Base-by-base conservation (phyloP, 2,329 filamentous ascomycete genomes). In the Exophiala oligosperma region DNA sequence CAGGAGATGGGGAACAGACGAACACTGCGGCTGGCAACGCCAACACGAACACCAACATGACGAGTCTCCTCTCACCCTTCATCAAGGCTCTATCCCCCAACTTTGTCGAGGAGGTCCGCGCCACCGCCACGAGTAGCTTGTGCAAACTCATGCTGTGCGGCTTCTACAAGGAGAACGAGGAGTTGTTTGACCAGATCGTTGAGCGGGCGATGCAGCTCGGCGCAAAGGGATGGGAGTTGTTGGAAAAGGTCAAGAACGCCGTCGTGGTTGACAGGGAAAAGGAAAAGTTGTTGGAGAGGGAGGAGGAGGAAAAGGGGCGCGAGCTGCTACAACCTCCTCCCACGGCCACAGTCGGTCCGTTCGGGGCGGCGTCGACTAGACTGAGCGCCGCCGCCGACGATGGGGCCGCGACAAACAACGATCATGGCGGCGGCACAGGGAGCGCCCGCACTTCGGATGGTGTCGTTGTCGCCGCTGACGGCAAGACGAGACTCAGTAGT, bases 11-110 rank as follows among this genome's bases (percentile, higher is more conserved):
- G 51, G 8, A 40, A 14, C 6, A 44, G 17, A 1, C 32, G 32
- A 35, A 35, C 32, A 35, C 8, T 9, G 32, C 32, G 32, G 32
- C 32, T 35, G 86, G 38, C 26, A 51, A 47, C 37, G 49, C 54
- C 32, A 32, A 32, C 8, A 52, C 28, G 4, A 29, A 29, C 41
- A 44, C 14, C 12, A 47, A 43, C 12, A 50, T 61, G 32, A 48
- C 54, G n/a, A 52, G 49, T 24, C 86, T 92, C 70, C 81, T 97
- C 49, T 86, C 88, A 1, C 82, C 90, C 0, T 79, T 87, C 1
- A 86, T 60, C 76, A 83, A 63, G 77, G 81, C 40, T 69, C 84
- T 37, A 86, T 87, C 71, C 77, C 80, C 32, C 78, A 84, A 48
- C 76, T 88, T 48, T 77, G 76, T 79, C 48, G 75, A 74, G 3